Percentiles rank a stretch among this genome's conserved stretches.
phyloP scores from a whole-genome alignment of 2,329 filamentous ascomycete genomes.

The Akanthomyces muscarius region DNA sequence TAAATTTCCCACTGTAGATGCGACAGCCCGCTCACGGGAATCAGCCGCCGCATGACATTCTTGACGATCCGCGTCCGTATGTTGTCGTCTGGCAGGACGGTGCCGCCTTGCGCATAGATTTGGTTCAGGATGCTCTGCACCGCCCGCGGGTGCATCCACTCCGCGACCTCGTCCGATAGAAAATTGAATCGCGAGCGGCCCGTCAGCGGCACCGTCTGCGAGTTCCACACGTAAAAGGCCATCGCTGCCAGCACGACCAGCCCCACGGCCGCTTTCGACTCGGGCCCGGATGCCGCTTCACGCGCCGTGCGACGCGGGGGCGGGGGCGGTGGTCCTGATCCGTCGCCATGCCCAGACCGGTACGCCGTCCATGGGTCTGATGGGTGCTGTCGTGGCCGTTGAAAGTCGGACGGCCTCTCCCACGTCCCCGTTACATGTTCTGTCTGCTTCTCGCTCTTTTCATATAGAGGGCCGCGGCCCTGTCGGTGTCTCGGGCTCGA shows the following conservation, averaged over 20 bases:
- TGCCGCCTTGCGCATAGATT: slow-evolving; percentile 46
- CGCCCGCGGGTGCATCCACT: slow-evolving; percentile 32
- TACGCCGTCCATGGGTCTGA: no score
- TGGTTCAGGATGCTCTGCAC: slow-evolving; percentile 46
- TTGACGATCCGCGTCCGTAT: slow-evolving; percentile 53
- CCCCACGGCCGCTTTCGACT: slow-evolving; percentile 24
- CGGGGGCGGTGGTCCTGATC: neutral
- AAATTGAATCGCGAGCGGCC: slow-evolving; percentile 70
- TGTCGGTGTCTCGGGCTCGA: neutral
- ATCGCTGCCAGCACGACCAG: slow-evolving; percentile 42
- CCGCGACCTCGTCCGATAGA: slow-evolving; percentile 54
- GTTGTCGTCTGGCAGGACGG: slow-evolving; percentile 58
- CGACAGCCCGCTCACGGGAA: slow-evolving; percentile 61
- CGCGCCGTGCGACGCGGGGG: neutral
- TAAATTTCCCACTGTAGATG: slow-evolving; percentile 64
- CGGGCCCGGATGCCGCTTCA: neutral
- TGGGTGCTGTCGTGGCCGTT: neutral
- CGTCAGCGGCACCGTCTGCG: slow-evolving; percentile 69
- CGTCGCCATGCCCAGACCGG: neutral
- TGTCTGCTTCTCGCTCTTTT: neutral
- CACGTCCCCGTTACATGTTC: slow-evolving; percentile 1
- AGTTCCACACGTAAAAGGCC: slow-evolving; percentile 62
- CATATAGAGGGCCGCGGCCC: neutral
- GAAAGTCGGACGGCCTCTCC: slow-evolving; percentile 2
- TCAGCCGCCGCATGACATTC: slow-evolving; percentile 61